Evolutionary conservation across 2,329 filamentous ascomycete genomes (phyloP).

Genomic region (Emericellopsis atlantica): DNA sequence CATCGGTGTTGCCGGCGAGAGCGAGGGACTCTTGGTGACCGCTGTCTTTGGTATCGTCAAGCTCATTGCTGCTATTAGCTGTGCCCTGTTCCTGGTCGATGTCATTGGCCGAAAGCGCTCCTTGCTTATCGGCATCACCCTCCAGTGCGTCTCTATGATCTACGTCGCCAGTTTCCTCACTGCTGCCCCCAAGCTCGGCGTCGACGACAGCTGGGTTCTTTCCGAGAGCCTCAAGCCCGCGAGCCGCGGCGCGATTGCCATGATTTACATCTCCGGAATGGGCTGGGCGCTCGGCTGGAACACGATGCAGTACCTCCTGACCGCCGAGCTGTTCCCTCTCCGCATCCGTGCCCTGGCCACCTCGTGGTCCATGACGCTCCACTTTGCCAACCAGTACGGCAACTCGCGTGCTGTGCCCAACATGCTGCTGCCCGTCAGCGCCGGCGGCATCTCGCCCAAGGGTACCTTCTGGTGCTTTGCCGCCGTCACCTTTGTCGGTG

Average conservation of each 20-base stretch:
- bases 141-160: constrained; percentile 48
- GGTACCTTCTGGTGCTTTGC: constrained; percentile 73
- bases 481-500: constrained; percentile 53
- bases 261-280: constrained; percentile 59
- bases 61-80: constrained; percentile 51
- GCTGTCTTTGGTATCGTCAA: constrained; percentile 69
- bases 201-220: constrained; percentile 7
- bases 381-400: constrained; percentile 67
- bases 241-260: constrained; percentile 55
- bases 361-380: constrained; percentile 63
- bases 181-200: constrained; percentile 44
- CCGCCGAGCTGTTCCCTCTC: constrained; percentile 65
- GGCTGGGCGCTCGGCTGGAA: constrained; percentile 67
- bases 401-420: constrained; percentile 63
- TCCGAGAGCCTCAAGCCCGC: constrained; percentile 35
- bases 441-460: constrained; percentile 39
- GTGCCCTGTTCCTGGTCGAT: constrained; percentile 69
- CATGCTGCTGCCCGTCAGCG: constrained; percentile 45
- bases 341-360: constrained; percentile 60
- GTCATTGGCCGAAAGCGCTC: constrained; percentile 64
- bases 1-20: constrained; percentile 54
- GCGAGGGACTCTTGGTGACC: constrained; percentile 60
- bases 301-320: constrained; percentile 66
- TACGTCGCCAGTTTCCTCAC: constrained; percentile 52
- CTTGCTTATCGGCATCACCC: constrained; percentile 44